A percentile compares a stretch with the other conserved stretches of the same genome.
These are phyloP conservation scores for Solanum habrochaites DNA, from an alignment of 257 asterid species.

Conservation along the genomic window DNA sequence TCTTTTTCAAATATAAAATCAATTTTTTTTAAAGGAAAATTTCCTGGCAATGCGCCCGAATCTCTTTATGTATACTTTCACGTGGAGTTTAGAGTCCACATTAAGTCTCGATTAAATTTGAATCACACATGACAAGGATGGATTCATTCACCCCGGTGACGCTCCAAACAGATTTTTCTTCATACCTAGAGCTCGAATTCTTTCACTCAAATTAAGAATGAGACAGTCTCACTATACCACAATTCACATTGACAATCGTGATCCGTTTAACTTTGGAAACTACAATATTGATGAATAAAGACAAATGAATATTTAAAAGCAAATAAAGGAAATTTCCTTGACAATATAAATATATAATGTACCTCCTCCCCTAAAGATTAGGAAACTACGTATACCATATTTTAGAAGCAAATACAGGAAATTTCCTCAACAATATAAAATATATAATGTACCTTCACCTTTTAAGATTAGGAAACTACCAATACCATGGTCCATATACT, in stretches of 20 bases:
- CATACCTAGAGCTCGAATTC: too few species aligned
- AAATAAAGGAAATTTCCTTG: neutral
- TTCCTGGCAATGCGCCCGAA: neutral
- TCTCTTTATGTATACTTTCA: too few species aligned
- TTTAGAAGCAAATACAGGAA: neutral
- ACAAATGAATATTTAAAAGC: neutral
- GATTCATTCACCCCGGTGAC: rapidly evolving
- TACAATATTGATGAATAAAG: neutral
- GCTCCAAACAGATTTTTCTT: rapidly evolving
- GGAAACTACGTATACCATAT: neutral
- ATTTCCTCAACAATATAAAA: neutral
- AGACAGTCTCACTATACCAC: neutral
- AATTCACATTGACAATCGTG: too few species aligned
- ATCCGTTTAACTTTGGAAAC: neutral
- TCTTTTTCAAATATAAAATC: too few species aligned
- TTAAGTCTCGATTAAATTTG: too few species aligned
- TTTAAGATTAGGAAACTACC: neutral
- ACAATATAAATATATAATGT: neutral
- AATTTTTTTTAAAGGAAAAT: neutral
- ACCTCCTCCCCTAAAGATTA: neutral
- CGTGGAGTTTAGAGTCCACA: rapidly evolving
- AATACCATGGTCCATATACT: neutral
- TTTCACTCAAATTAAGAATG: rapidly evolving
- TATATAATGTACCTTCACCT: neutral
- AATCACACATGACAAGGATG: neutral